Base-by-base conservation (phyloP, 2,329 filamentous ascomycete genomes). In the Colletotrichum aenigma region DNA sequence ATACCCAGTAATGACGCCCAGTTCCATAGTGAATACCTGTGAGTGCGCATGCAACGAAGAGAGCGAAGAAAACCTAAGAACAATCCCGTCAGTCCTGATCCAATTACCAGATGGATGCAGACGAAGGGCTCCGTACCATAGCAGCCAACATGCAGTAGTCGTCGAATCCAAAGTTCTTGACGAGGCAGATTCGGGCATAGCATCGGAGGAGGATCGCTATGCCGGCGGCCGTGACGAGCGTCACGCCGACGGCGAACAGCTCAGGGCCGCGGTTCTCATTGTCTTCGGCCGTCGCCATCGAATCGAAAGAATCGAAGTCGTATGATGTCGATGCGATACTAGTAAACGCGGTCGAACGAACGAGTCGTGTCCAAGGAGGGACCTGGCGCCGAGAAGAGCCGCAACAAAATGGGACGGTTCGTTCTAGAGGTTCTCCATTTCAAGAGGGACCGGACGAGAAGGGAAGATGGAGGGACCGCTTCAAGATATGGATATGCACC, bases 1-100 rank as follows among this genome's bases (percentile, higher is more conserved):
- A 78, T 21, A 86, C 82, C 5, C 30, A 56, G 32, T 79, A 79
- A 77, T 87, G 85, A 3, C 83, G 81, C 2, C 86, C 86, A 0
- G 86, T 88, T n/a, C 87, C 87, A 77, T 86, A 82, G 12, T 82
- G 75, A 28, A 87, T 80, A 32, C 86, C 86, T 2, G 80, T 64
- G 4, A 85, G 79, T 2, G 84, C 81, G 56, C 79, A 83, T 24
- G 78, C 78, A 36, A 81, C 80, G 77, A 84, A 87, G 4, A 84
- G 76, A 21, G 82, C 72, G 71, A 87, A 87, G 15, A 80, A 82
- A 16, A 78, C 74, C 84, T 86, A 15, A n/a, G 4, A 16, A 34
- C 18, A 2, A 6, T 18, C 15, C 2, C 18, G 32, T 60, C 60
- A 75, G 79, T 7, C 70, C 36, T 6, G 70, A 6, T 21, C 67